Base-by-base conservation (phyloP, 345 rosid genomes). In the Garcia nutans region DNA sequence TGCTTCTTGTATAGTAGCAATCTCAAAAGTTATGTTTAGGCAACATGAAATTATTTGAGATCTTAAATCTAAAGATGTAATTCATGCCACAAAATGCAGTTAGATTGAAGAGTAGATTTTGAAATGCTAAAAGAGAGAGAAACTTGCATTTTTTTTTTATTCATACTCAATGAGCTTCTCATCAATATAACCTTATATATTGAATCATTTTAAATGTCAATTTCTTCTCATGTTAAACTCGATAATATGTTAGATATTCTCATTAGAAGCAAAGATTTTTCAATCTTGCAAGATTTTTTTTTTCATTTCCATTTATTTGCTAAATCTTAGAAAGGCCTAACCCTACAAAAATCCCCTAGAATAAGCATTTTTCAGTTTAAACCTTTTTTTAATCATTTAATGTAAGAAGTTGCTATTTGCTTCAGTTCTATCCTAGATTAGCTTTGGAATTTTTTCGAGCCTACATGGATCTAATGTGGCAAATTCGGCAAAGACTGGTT, bases 301-400 rank as follows among this genome's bases (percentile, higher is more conserved):
- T 41, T 62, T n/a, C 52, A 65, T 65, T 22, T 65, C 54, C 42
- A 20, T 65, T 44, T 28, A 9, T 65, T 65, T 65, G 70, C 16
- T 41, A 42, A 42, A 17, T 19, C 13, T 59, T 13, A 62, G 66
- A 62, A 8, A 42, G 31, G 31, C 31, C 31, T 28, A 28, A 28
- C 31, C 31, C 31, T 28, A 28, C 1, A 28, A 28, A 28, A 28
- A 28, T 28, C 31, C 31, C 31, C 31, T 28, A 28, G 31, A 28
- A 28, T 28, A 28, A 28, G 31, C 31, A 1, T 28, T 28, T 28
- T 28, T 28, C 31, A 28, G 2, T 28, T 28, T 28, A 28, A 28
- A 2, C 2, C 31, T 28, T 28, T 28, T 28, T 28, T 28, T 28
- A 1, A 1, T 28, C 31, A 28, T 28, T 28, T 28, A 28, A 2